phyloP scores from a whole-genome alignment of 2,329 filamentous ascomycete species.

The Bimuria novae-zelandiae region DNA sequence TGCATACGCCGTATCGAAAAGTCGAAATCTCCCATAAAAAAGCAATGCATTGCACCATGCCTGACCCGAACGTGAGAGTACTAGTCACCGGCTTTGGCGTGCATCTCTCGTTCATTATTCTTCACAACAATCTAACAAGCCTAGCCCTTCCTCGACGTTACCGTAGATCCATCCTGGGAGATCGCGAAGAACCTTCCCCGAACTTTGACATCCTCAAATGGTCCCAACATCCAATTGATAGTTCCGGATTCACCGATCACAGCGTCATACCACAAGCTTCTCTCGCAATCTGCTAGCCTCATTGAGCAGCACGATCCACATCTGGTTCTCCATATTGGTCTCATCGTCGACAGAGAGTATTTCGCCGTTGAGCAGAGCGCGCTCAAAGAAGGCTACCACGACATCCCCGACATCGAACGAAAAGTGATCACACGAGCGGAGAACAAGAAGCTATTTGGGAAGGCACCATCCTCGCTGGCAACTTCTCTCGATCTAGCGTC shows the following conservation, averaged over 20 bases:
- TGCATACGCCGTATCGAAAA: too few relatives aligned
- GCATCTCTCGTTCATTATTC: constrained; percentile 6
- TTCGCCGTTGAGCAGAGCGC: constrained; percentile 74
- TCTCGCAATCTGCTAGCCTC: constrained; percentile 65
- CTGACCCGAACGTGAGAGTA: constrained; percentile 42
- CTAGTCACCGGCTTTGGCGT: constrained; percentile 55
- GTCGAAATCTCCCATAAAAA: too few relatives aligned
- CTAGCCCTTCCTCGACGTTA: constrained; percentile 74
- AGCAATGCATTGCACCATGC: too few relatives aligned
- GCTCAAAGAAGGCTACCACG: constrained; percentile 71
- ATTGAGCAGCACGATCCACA: constrained; percentile 60
- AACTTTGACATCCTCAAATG: constrained; percentile 11
- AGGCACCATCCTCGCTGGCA: constrained; percentile 27
- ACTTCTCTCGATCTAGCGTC: constrained; percentile 28
- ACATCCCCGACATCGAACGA: constrained; percentile 70
- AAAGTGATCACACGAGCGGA: constrained; percentile 37
- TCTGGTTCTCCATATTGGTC: constrained; percentile 76
- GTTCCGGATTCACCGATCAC: constrained; percentile 69
- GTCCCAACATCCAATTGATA: constrained; percentile 58
- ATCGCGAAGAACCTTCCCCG: constrained; percentile 68
- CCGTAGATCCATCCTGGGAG: constrained; percentile 79
- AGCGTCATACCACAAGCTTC: constrained; percentile 72
- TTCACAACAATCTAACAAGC: constrained; percentile 6
- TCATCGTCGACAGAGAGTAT: constrained; percentile 67
- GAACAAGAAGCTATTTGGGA: constrained; percentile 27